Evolutionary conservation across 2,329 filamentous ascomycete species (phyloP).

Genomic region (Podosphaera leucotricha): DNA sequence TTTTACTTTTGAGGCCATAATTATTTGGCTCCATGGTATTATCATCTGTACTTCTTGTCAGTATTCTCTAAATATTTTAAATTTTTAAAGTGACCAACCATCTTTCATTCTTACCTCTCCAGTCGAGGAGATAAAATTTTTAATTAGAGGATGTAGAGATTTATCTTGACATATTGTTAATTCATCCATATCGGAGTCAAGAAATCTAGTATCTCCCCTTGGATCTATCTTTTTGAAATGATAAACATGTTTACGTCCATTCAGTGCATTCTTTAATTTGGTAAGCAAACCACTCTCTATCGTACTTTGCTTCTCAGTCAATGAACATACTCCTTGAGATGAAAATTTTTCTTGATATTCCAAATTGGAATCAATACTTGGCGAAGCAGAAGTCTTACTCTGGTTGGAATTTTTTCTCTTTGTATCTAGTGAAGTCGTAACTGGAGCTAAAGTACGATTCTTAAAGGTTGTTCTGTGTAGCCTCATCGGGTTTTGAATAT

Average conservation of each 20-base stretch:
- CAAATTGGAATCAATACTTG: conserved; percentile 5
- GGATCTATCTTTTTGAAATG: conserved; percentile 4
- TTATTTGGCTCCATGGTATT: conserved; percentile 7
- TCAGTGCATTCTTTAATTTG: conserved; percentile 8
- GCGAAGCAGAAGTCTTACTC: conserved; percentile 4
- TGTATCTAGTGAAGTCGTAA: background rate
- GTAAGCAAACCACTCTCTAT: conserved; percentile 6
- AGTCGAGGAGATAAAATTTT: background rate
- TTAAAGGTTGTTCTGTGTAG: conserved; percentile 1
- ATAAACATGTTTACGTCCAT: conserved; percentile 3
- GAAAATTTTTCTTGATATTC: conserved; percentile 2
- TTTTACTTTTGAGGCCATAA: conserved; percentile 5
- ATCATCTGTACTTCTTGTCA: conserved; percentile 3
- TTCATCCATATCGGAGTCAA: conserved; percentile 3
- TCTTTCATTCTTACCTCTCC: conserved; percentile 9
- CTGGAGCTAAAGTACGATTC: background rate
- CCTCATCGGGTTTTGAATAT: background rate
- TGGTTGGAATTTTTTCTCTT: background rate
- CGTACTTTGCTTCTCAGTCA: conserved; percentile 7
- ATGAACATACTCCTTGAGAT: conserved; percentile 2
- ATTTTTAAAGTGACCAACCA: conserved; percentile 2
- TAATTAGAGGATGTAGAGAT: conserved; percentile 1
- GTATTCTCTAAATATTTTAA: background rate
- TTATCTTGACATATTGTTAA: conserved; percentile 3
- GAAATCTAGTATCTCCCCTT: conserved; percentile 4